A percentile compares a stretch with the other conserved stretches of the same genome.
Evolutionary conservation across 768 basidiomycete species (phyloP).

Genomic region (Naganishia randhawae): DNA sequence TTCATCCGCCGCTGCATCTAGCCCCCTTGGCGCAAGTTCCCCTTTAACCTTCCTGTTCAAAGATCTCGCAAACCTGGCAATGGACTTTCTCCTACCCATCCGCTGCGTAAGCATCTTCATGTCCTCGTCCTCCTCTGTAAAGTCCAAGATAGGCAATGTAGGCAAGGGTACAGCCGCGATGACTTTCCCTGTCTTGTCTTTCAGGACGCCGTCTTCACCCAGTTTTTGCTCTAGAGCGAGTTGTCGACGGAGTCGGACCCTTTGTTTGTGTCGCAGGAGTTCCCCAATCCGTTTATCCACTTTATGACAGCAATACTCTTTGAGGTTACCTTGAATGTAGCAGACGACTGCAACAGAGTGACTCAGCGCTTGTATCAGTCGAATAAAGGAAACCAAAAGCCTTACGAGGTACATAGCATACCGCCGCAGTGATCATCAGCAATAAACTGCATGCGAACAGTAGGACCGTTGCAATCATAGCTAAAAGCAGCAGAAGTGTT

Average conservation of each 20-base stretch:
- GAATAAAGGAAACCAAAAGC: not conserved
- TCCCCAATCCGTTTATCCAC: slow-evolving; percentile 97
- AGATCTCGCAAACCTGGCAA: slow-evolving; percentile 17
- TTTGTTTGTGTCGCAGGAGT: slow-evolving; percentile 85
- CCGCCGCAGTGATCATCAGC: slow-evolving; percentile 73
- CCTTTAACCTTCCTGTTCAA: not conserved
- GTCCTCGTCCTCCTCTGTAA: slow-evolving; percentile 65
- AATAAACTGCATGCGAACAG: slow-evolving; percentile 81
- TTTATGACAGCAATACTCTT: slow-evolving; percentile 99
- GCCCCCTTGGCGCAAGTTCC: not conserved
- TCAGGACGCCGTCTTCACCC: slow-evolving; percentile 82
- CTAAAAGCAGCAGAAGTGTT: slow-evolving; percentile 77
- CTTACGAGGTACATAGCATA: slow-evolving; percentile 78
- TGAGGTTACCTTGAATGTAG: slow-evolving; percentile 94
- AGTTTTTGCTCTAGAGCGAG: slow-evolving; percentile 82
- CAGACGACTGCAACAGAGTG: slow-evolving; percentile 58
- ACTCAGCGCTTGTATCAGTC: not conserved
- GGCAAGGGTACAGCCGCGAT: slow-evolving; percentile 82
- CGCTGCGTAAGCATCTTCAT: slow-evolving; percentile 28
- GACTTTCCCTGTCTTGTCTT: slow-evolving; percentile 85
- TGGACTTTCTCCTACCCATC: not conserved
- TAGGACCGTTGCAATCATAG: slow-evolving; percentile 83
- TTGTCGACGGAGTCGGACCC: slow-evolving; percentile 75
- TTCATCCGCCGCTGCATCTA: not conserved
- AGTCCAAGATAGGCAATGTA: slow-evolving; percentile 84